A percentile compares a stretch with the other conserved stretches of the same genome.
Conservation (phyloP, 345 rosid species). For the Combretum micranthum region DNA sequence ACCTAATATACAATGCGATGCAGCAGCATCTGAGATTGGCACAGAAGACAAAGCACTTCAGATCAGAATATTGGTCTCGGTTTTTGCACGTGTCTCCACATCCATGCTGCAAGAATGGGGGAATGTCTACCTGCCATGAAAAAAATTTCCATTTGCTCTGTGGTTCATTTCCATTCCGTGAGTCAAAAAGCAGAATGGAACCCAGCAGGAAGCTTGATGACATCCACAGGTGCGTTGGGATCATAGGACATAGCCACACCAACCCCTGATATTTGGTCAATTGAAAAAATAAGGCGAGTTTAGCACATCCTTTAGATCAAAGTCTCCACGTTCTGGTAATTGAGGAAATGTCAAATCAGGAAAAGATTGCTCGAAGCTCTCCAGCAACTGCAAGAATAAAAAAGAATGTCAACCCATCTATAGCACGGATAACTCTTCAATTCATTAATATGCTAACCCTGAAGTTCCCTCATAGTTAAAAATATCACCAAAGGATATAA, state of each 20-base stretch:
- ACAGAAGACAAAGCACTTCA: no score
- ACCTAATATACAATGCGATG: no score
- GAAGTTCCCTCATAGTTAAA: background rate
- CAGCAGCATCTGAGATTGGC: no score
- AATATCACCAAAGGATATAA: background rate
- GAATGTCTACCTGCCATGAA: no score
- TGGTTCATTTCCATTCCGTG: no score
- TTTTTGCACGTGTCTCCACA: no score
- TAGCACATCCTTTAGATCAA: conserved; percentile 67
- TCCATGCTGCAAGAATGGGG: no score
- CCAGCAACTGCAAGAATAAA: conserved; percentile 54
- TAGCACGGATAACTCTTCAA: background rate
- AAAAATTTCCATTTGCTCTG: no score
- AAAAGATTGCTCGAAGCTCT: conserved; percentile 71
- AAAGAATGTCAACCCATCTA: background rate
- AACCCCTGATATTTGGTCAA: conserved; percentile 21
- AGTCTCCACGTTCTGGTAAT: conserved; percentile 84
- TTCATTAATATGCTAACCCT: background rate
- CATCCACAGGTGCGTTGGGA: no score
- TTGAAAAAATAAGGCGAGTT: conserved; percentile 93
- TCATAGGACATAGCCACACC: background rate
- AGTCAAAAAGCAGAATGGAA: no score
- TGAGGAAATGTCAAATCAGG: conserved; percentile 71
- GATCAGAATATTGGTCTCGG: no score
- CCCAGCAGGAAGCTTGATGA: no score